A percentile compares a stretch with the other conserved stretches of the same genome.
phyloP scores from a whole-genome alignment of 371 early-diverging fungal species.

The Mortierella sp. region DNA sequence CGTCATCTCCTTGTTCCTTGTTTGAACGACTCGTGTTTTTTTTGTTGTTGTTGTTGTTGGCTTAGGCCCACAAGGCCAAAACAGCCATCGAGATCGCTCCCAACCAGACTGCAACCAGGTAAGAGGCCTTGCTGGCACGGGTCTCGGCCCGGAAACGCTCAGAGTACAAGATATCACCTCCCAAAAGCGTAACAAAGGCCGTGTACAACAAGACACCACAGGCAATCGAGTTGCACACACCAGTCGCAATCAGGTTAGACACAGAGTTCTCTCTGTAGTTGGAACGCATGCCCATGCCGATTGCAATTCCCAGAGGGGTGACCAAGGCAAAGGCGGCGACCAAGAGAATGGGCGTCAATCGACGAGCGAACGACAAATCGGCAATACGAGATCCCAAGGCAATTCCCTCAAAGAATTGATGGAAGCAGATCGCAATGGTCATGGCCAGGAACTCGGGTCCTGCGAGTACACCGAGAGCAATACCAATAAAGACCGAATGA shows the following conservation, averaged over 20 bases:
- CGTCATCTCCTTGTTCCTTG: too few species aligned
- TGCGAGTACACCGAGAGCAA: conserved; percentile 77
- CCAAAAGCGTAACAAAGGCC: conserved; percentile 78
- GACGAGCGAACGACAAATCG: conserved; percentile 54
- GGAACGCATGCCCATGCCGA: conserved; percentile 76
- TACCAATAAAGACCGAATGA: conserved; percentile 90
- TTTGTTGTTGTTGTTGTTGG: not conserved
- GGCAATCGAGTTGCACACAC: conserved; percentile 79
- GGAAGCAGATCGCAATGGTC: conserved; percentile 85
- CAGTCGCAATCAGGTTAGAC: conserved; percentile 70
- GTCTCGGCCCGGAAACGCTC: conserved; percentile 60
- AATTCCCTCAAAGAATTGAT: conserved; percentile 93
- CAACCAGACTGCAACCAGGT: conserved; percentile 66
- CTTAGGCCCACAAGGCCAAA: conserved; percentile 83
- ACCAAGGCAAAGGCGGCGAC: conserved; percentile 59
- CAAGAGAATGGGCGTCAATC: conserved; percentile 55
- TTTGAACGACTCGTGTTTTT: not conserved
- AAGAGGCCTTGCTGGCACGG: conserved; percentile 53
- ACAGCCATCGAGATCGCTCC: conserved; percentile 82
- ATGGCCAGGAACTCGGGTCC: conserved; percentile 75
- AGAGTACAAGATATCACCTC: conserved; percentile 72
- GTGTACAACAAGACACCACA: conserved; percentile 87
- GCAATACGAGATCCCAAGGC: conserved; percentile 83
- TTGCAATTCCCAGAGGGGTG: conserved; percentile 82
- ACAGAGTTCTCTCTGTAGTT: conserved; percentile 66